A percentile compares a stretch with the other conserved stretches of the same genome.
Conservation (phyloP, 345 rosid genomes). For the Eucalyptus leucophloia region DNA sequence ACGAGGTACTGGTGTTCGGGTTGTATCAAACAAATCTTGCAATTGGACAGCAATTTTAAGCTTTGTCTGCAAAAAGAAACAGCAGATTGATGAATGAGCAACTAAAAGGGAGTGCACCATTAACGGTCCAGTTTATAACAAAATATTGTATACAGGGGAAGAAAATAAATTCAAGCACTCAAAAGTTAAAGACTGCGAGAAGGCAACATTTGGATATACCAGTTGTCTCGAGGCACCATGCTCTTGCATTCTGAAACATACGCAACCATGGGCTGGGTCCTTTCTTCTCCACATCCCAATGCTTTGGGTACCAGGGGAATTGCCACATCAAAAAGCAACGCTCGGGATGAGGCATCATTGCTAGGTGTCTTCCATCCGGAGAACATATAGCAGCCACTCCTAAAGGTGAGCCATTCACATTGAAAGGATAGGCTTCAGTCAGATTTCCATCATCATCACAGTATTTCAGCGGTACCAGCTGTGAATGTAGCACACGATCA, state of each 20-base stretch:
- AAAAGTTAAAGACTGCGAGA: background rate
- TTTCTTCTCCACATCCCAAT: constrained; percentile 73
- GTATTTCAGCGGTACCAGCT: constrained; percentile 73
- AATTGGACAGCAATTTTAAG: background rate
- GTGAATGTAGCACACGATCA: constrained; percentile 55
- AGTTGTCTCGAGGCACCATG: constrained; percentile 42
- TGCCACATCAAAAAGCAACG: constrained; percentile 99
- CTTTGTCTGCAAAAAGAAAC: background rate
- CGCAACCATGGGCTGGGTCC: constrained; percentile 95
- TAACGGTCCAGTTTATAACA: background rate
- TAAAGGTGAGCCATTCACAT: constrained; percentile 88
- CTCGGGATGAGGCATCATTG: constrained; percentile 99
- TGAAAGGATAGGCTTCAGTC: constrained; percentile 83
- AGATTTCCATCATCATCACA: constrained; percentile 80
- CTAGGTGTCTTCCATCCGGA: constrained; percentile 90
- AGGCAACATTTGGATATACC: background rate
- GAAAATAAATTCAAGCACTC: background rate
- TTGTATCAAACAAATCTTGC: background rate
- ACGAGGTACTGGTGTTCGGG: background rate
- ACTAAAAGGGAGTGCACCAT: background rate
- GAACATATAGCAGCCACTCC: constrained; percentile 93
- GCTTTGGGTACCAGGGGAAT: constrained; percentile 81
- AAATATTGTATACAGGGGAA: background rate
- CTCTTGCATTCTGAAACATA: constrained; percentile 96
- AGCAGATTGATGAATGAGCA: background rate